Evolutionary conservation across 805 yeast species (phyloP), one percentile per base, ranked within the genome.

Genomic region (Candida gorgasii): DNA sequence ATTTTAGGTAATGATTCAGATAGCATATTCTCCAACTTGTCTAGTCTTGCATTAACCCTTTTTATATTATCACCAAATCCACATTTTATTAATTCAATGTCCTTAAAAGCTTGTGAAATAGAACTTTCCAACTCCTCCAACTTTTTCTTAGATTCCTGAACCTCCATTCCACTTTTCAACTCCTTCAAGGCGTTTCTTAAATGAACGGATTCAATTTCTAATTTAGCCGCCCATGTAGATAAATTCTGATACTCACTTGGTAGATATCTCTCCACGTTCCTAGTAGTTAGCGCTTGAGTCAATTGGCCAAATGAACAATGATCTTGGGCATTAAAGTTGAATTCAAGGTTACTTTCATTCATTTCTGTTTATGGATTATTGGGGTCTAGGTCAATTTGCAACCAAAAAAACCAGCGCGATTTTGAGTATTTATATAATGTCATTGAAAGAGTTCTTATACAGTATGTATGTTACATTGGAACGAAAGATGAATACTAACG

Each of bases 161-260:
- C 3, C n/a, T 36, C n/a, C 2, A 24, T 12, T 4, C 9, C 23
- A 5, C 13, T 14, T 16, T 14, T 22, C n/a, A 27, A 29, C 17
- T 20, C 26, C 4, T 6, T 13, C 14, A 42, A 4, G 5, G 31
- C 20, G 14, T 30, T 27, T 15, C 37, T 30, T 24, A 63, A 46
- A 8, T 60, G 53, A 11, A 60, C 42, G 1, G 63, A 55, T 40
- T 63, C 67, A 8, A 61, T 41, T 40, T 63, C 68, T 15, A 64
- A 46, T 33, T 57, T 50, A 2, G 65, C 54, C 4, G 69, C 69
- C 67, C 67, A 60, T 11, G 40, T 43, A 1, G 56, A 42, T 15
- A 63, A 37, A 20, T 44, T 44, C 12, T 46, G 36, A 15, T 35
- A 32, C 4, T 26, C 34, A 31, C 23, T 38, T 0, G 43, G 35